Conservation (phyloP, 2,329 filamentous ascomycete genomes). For the Balansia obtecta region DNA sequence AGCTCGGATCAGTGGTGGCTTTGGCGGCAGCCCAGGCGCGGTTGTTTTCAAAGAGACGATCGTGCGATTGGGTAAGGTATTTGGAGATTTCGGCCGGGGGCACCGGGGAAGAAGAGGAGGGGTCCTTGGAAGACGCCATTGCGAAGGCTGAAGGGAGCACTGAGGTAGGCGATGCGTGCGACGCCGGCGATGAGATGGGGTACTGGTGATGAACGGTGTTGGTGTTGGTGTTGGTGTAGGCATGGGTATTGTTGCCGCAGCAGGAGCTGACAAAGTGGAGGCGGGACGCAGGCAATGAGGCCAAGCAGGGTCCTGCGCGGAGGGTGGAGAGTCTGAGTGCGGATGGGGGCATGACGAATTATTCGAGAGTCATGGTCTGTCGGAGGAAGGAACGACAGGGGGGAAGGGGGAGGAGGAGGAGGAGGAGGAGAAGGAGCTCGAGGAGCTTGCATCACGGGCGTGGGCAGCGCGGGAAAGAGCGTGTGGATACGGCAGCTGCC, state of each 20-base stretch:
- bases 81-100: constrained; percentile 6
- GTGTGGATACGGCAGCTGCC: neutral
- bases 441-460: no score
- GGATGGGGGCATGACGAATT: neutral
- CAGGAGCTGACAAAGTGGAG: constrained; percentile 4
- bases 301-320: neutral
- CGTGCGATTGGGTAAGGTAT: constrained; percentile 52
- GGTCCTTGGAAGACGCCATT: constrained; percentile 1
- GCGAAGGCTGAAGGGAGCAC: neutral
- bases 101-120: neutral
- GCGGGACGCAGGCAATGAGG: neutral
- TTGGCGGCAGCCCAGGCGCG: constrained; percentile 51
- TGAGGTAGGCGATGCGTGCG: neutral
- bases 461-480: neutral
- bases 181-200: neutral
- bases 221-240: neutral
- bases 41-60: constrained; percentile 59
- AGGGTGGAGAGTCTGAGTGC: constrained; percentile 2
- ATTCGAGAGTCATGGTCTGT: neutral
- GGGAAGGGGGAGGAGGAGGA: neutral
- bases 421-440: neutral
- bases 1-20: constrained; percentile 44
- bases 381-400: neutral
- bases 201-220: neutral
- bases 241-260: neutral